Base-by-base conservation (phyloP, 768 basidiomycete species). In the Naganishia vishniacii region DNA sequence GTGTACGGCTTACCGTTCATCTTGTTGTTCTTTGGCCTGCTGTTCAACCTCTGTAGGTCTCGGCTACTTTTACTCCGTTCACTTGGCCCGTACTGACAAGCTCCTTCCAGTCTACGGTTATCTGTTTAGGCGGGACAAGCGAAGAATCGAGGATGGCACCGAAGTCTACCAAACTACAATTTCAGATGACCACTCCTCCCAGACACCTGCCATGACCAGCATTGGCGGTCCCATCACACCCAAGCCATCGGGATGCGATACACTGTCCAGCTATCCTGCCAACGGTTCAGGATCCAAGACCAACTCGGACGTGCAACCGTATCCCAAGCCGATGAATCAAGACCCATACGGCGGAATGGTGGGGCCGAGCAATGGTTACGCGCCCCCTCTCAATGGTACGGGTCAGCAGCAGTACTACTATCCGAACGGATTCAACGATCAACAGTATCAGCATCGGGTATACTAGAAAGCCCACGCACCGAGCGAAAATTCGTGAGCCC, bases 1-100 rank as follows among this genome's bases (percentile, higher is more conserved):
- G 80, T 91, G 40, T 87, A 84, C 73, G 86, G 87, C 15, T 78
- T 89, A 41, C 82, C 88, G 0, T 81, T 88, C 31, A 65, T 92
- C 48, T 77, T 89, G 61, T 80, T 88, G 71, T 82, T 88, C 72
- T 68, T 86, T 71, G 89, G 89, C 71, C 78, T 85, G 46, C 68
- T 84, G 46, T 77, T 84, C 76, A 83, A 87, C 59, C 45, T 70
- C 12, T 72, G 73, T 71, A 44, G 65, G 71, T 69, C 12, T 37
- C 1, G 44, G n/a, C 16, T 45, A 20, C 29, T 9, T 12, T 11
- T 5, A 59, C 11, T 13, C n/a, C 29, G 34, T 29, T 18, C 3
- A 13, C 16, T n/a, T 12, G 20, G 3, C 47, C n/a, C 46, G 25
- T 59, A 23, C 47, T 37, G 15, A 16, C 3, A 34, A n/a, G 31